Percentiles rank a stretch among this genome's conserved stretches.
Evolutionary conservation across 129 eudicot species (phyloP).

Genomic region (Mikania micrantha): DNA sequence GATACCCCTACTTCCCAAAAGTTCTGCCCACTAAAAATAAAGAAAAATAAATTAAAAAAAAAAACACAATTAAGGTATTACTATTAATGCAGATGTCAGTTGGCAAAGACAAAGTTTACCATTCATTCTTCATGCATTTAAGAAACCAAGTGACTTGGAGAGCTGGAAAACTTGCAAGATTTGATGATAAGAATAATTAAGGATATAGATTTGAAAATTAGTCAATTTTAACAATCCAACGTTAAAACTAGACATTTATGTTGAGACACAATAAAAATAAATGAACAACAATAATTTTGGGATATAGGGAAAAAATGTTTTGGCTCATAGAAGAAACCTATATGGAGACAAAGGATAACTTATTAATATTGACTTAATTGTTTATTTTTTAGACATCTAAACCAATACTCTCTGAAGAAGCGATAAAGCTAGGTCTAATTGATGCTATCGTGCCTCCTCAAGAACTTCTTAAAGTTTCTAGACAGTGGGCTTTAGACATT

Average conservation of each 20-base stretch:
- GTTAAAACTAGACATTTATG: not conserved
- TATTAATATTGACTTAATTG: not conserved
- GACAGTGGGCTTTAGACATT: conserved; percentile 82
- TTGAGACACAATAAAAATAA: not conserved
- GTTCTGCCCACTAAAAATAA: not conserved
- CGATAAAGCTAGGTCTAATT: conserved; percentile 64
- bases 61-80: not conserved
- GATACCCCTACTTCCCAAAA: not conserved
- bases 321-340: not conserved
- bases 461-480: conserved; percentile 57
- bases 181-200: not conserved
- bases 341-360: not conserved
- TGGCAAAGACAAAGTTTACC: not conserved
- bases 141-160: not conserved
- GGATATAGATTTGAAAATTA: not conserved
- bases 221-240: not conserved
- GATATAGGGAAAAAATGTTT: not conserved
- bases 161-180: not conserved
- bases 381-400: conserved; percentile 52
- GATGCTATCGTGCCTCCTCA: conserved; percentile 68
- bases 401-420: conserved; percentile 76
- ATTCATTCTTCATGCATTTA: not conserved
- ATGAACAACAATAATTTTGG: not conserved
- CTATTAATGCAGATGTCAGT: not conserved
- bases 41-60: not conserved